Percentiles rank a stretch among this genome's conserved stretches.
Evolutionary conservation across 345 rosid species (phyloP).

Genomic region (Boechera retrofracta): DNA sequence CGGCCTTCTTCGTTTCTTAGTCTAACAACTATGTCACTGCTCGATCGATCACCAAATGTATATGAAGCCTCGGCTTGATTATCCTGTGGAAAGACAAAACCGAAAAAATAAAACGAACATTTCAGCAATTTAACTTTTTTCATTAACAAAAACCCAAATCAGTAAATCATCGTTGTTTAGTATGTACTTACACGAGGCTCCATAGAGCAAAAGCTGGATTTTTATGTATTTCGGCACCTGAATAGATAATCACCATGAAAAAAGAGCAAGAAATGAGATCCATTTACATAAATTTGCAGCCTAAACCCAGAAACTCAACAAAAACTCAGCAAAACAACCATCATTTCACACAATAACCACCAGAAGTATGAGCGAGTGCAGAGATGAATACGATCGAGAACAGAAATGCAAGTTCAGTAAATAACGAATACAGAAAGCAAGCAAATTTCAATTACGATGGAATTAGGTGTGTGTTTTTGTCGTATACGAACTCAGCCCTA

Average conservation of each 20-base stretch:
- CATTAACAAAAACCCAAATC: slow-evolving; percentile 6
- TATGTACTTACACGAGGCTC: slow-evolving; percentile 41
- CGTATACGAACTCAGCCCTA: slow-evolving; percentile 21
- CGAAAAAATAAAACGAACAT: background rate
- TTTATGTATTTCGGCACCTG: slow-evolving; percentile 29
- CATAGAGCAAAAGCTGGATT: slow-evolving; percentile 22
- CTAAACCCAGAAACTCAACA: background rate
- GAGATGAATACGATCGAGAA: slow-evolving; percentile 8
- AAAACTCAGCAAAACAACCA: slow-evolving; percentile 6
- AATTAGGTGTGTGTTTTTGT: background rate
- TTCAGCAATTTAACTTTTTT: background rate
- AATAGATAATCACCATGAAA: slow-evolving; percentile 7
- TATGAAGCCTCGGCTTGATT: slow-evolving; percentile 49
- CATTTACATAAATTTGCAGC: background rate
- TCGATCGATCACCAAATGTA: slow-evolving; percentile 72
- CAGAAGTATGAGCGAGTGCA: background rate
- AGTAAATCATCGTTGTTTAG: background rate
- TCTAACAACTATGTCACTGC: slow-evolving; percentile 90
- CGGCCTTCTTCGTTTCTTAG: slow-evolving; percentile 78
- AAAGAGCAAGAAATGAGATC: slow-evolving; percentile 22
- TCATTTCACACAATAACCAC: background rate
- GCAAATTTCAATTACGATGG: slow-evolving; percentile 14
- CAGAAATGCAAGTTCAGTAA: background rate
- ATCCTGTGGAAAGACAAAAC: slow-evolving; percentile 39
- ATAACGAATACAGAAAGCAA: slow-evolving; percentile 20